Evolutionary conservation across 1,284 basidiomycete species (phyloP), one percentile per base, ranked within the genome.

Genomic region (Cryptococcus hybrid): DNA sequence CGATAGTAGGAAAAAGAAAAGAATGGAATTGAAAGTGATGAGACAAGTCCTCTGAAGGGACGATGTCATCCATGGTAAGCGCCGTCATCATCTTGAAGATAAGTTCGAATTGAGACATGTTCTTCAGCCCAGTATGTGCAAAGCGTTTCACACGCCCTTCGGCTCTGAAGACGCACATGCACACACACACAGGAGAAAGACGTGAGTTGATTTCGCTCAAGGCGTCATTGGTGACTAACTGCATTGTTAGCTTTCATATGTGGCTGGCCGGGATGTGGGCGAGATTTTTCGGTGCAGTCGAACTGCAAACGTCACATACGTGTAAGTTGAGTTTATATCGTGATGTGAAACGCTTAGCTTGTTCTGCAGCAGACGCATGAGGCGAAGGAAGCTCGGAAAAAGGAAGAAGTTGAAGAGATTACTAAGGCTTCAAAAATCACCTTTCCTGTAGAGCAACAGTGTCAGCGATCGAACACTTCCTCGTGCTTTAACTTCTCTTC

Each of bases 121-220:
- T 13, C 13, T 30, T 5, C 56, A 76, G 85, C 62, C 67, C 71
- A 35, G 74, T 83, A 1, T 87, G 85, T 70, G 70, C 78, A 3
- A 86, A 86, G 71, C 63, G 76, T 53, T 87, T 87, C 66, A 84
- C 84, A 36, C 79, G 85, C 58, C 86, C 86, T 3, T 85, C 84
- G 53, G 84, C 84, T 11, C 77, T 87, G 47, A 77, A 77, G 40
- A 86, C 86, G 2, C 86, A 87, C 64, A 86, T 86, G 85, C 84
- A 85, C 52, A 83, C 82, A 4, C 86, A 87, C 65, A 84, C 82
- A 4, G 85, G 86, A 13, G 81, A 80, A 5, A 85, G 82, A 69
- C 86, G 86, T 87, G 72, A 61, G 80, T 77, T 46, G 6, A 37
- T 18, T 18, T 18, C 18, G 18, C 18, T 18, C 18, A 18, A 18